These are phyloP conservation scores for Monosporascus sp. DNA, from an alignment of 2,329 filamentous ascomycete species.

Conservation along the genomic window DNA sequence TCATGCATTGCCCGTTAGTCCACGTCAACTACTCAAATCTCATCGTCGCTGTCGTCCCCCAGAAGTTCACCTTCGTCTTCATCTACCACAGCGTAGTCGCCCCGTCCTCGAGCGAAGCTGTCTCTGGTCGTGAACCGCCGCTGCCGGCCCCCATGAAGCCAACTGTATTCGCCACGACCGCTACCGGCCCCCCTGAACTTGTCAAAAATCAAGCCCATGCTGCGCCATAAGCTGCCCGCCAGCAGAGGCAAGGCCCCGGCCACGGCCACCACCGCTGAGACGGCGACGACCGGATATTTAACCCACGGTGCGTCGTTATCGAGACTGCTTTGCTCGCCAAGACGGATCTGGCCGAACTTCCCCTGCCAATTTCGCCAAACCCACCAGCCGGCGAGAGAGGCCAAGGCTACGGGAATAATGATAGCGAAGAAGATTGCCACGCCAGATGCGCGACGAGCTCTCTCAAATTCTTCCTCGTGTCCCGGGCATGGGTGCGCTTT, in stretches of 20 bases:
- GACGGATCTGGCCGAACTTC: conserved; percentile 86
- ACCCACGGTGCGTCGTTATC: conserved; percentile 73
- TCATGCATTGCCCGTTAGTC: too few relatives aligned
- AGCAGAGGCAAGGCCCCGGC: conserved; percentile 64
- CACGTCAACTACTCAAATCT: conserved; percentile 45
- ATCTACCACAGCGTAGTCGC: conserved; percentile 85
- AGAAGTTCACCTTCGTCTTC: conserved; percentile 92
- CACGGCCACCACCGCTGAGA: conserved; percentile 59
- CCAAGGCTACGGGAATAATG: conserved; percentile 65
- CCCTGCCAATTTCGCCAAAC: conserved; percentile 79
- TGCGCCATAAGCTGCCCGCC: conserved; percentile 66
- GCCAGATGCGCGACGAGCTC: conserved; percentile 63
- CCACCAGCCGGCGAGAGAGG: conserved; percentile 72
- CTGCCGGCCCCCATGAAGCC: conserved; percentile 46
- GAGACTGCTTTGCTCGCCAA: conserved; percentile 66
- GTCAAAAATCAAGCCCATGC: conserved; percentile 44
- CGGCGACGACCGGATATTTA: conserved; percentile 71
- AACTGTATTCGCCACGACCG: conserved; percentile 40
- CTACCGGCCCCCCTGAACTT: conserved; percentile 42
- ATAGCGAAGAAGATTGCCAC: conserved; percentile 82
- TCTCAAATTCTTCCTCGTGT: conserved; percentile 75
- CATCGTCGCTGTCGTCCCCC: conserved; percentile 90
- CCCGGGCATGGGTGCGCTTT: conserved; percentile 62
- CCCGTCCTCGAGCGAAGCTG: conserved; percentile 79
- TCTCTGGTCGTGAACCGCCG: conserved; percentile 80